Percentiles rank a stretch among this genome's conserved stretches.
Evolutionary conservation across 164 flowering plant genomes (phyloP).

Genomic region (Magnolia officinalis): DNA sequence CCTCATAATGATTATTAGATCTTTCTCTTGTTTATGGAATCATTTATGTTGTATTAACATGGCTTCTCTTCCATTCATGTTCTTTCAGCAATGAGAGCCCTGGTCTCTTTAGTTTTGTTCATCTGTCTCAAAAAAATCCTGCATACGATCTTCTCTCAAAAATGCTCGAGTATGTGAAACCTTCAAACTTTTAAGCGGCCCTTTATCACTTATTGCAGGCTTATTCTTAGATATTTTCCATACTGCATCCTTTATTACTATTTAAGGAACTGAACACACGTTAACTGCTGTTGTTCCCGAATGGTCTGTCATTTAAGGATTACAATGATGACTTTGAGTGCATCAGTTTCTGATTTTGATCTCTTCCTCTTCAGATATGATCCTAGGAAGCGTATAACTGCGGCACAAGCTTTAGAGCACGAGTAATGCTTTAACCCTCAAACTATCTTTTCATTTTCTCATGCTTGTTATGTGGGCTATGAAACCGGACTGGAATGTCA

Average conservation of each 20-base stretch:
- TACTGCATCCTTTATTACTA: too few species aligned
- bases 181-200: not conserved
- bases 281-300: too few species aligned
- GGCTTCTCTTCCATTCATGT: not conserved
- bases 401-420: slow-evolving; percentile 97
- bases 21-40: not conserved
- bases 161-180: slow-evolving; percentile 89
- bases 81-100: slow-evolving; percentile 61
- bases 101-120: slow-evolving; percentile 78
- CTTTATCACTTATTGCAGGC: not conserved
- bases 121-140: slow-evolving; percentile 70
- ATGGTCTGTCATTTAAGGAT: too few species aligned
- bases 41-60: not conserved
- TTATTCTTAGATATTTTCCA: not conserved
- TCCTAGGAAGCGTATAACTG: slow-evolving; percentile 90
- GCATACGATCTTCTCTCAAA: slow-evolving; percentile 91
- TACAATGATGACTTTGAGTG: not conserved
- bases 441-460: slow-evolving; percentile 6
- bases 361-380: slow-evolving; percentile 63
- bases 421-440: slow-evolving; percentile 50
- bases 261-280: too few species aligned
- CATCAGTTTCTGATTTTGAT: not conserved
- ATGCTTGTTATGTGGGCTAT: not conserved
- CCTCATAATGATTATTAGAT: not conserved
- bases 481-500: not conserved